Evolutionary conservation across 495 filamentous ascomycete genomes (phyloP).

Genomic region (Parathielavia hyrcaniae): DNA sequence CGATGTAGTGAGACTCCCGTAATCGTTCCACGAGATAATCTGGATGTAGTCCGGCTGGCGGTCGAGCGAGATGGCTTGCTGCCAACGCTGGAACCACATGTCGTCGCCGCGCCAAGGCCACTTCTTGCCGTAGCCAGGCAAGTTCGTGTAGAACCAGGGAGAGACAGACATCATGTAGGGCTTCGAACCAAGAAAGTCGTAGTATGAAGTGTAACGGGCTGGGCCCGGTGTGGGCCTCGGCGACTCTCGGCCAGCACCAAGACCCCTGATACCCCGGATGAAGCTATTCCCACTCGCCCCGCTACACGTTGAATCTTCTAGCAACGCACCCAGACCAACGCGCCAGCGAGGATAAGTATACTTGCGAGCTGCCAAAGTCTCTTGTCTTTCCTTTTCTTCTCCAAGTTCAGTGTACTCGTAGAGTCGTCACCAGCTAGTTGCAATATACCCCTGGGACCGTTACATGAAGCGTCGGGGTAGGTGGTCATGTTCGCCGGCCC

Average conservation of each 20-base stretch:
- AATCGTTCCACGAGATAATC: constrained; percentile 16
- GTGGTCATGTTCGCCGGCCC: constrained; percentile 47
- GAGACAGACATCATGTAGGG: constrained; percentile 48
- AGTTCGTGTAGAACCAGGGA: constrained; percentile 62
- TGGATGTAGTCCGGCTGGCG: constrained; percentile 9
- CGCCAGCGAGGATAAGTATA: no score
- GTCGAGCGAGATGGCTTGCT: constrained; percentile 6
- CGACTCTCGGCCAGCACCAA: no score
- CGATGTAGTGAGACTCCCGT: neutral
- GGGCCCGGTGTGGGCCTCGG: no score
- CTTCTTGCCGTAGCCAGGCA: constrained; percentile 60
- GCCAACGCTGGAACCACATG: constrained; percentile 47
- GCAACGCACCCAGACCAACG: no score
- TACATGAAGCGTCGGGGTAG: constrained; percentile 16
- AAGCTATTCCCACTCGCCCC: no score
- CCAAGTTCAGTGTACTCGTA: neutral
- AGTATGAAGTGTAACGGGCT: no score
- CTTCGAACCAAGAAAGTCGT: constrained; percentile 30
- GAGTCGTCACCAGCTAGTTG: neutral
- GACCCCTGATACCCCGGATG: no score
- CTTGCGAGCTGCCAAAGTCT: neutral
- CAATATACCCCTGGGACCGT: neutral
- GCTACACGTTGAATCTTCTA: no score
- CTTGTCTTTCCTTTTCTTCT: neutral
- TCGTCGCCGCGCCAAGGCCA: constrained; percentile 67